Conservation (phyloP, 2,329 filamentous ascomycete genomes). For the Fusarium longipes region DNA sequence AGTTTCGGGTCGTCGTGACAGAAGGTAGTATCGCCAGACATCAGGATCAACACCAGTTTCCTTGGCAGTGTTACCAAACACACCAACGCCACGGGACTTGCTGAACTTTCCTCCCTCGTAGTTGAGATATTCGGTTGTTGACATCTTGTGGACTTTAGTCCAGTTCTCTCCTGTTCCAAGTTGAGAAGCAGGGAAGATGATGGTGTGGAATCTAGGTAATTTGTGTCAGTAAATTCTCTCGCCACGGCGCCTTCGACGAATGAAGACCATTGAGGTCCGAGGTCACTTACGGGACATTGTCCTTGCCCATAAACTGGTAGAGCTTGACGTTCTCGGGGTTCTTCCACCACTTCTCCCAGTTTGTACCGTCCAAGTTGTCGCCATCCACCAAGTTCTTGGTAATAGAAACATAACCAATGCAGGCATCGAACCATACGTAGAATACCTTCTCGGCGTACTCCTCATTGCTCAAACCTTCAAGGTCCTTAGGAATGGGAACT, state of each 20-base stretch:
- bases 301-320: conserved; percentile 95
- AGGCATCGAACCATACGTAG: conserved; percentile 94
- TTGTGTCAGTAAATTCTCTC: conserved; percentile 14
- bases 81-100: conserved; percentile 88
- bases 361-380: conserved; percentile 59
- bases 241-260: neutral
- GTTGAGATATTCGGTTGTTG: conserved; percentile 87
- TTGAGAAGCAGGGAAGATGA: conserved; percentile 90
- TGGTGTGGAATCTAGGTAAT: conserved; percentile 69
- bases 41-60: conserved; percentile 86
- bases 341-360: conserved; percentile 96
- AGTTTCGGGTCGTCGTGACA: conserved; percentile 86
- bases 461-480: conserved; percentile 63
- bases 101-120: conserved; percentile 93
- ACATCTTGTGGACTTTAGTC: conserved; percentile 90
- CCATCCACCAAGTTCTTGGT: conserved; percentile 84
- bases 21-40: conserved; percentile 93
- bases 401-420: conserved; percentile 95
- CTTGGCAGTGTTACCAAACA: conserved; percentile 90
- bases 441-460: conserved; percentile 76
- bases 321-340: conserved; percentile 88
- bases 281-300: conserved; percentile 65
- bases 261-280: neutral
- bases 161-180: conserved; percentile 86
- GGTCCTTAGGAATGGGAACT: conserved; percentile 62